These are phyloP conservation scores for Akebia trifoliata DNA, from an alignment of 164 flowering plant species.

Conservation along the genomic window DNA sequence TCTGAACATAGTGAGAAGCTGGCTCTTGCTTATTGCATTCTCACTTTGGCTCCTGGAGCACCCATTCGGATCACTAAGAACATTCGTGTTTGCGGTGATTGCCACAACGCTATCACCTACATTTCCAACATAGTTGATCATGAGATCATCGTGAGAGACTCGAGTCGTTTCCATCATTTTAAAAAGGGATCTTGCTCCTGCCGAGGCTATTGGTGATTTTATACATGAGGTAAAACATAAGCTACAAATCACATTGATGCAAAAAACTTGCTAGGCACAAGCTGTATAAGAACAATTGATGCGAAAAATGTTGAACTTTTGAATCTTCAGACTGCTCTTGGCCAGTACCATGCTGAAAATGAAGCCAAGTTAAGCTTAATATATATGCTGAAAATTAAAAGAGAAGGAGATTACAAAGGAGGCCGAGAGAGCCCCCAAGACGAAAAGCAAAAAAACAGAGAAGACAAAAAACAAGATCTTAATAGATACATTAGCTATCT, in stretches of 20 bases:
- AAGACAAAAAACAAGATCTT: no score
- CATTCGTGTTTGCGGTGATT: constrained; percentile 76
- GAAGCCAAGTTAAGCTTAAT: constrained; percentile 81
- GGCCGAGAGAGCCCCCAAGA: no score
- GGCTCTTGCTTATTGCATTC: constrained; percentile 76
- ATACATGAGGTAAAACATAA: no score
- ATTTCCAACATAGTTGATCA: constrained; percentile 62
- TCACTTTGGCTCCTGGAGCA: constrained; percentile 47
- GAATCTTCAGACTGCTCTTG: constrained; percentile 98
- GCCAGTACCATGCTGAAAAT: constrained; percentile 96
- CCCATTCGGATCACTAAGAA: constrained; percentile 78
- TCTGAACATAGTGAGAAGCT: constrained; percentile 79
- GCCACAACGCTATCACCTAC: constrained; percentile 60
- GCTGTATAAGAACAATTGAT: constrained; percentile 56
- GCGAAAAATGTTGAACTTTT: constrained; percentile 77
- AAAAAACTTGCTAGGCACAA: constrained; percentile 54
- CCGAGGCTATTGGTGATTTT: constrained; percentile 69
- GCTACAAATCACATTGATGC: no score
- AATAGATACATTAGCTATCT: no score
- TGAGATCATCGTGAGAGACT: constrained; percentile 66
- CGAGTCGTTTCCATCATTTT: constrained; percentile 83
- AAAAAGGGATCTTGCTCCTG: constrained; percentile 77
- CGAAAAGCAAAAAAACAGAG: no score
- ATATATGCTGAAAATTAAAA: no score
- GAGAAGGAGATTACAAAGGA: no score